A percentile compares a stretch with the other conserved stretches of the same genome.
Conservation (phyloP, 768 basidiomycete genomes). For the Trametes cingulata region DNA sequence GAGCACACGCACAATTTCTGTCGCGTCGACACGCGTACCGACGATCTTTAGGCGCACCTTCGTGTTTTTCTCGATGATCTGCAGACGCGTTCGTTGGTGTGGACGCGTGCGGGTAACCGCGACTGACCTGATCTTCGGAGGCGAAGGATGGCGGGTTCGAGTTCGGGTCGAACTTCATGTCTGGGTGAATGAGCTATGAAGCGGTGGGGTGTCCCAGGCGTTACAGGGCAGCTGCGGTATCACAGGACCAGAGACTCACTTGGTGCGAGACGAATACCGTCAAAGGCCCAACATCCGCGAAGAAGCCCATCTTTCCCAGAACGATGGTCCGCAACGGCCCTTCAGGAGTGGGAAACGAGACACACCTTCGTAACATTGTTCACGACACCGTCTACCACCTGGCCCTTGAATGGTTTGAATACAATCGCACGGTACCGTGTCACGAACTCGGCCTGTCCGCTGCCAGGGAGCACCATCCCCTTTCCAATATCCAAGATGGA, state of each 20-base stretch:
- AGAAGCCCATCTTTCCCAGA: constrained; percentile 90
- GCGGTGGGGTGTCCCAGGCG: neutral
- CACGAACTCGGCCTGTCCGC: constrained; percentile 94
- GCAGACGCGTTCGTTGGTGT: constrained; percentile 10
- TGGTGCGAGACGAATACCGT: constrained; percentile 95
- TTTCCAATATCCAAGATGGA: constrained; percentile 90
- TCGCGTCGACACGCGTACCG: constrained; percentile 97
- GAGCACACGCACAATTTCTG: constrained; percentile 83
- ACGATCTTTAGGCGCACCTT: constrained; percentile 94
- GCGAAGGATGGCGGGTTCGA: constrained; percentile 97
- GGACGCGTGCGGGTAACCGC: neutral
- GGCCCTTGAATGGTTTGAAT: constrained; percentile 99
- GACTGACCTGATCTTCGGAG: constrained; percentile 77
- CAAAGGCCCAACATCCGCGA: constrained; percentile 93
- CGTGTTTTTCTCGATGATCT: constrained; percentile 94
- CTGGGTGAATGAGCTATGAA: constrained; percentile 83
- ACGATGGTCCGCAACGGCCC: neutral
- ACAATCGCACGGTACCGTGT: constrained; percentile 95
- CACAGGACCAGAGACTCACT: constrained; percentile 45
- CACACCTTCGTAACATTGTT: constrained; percentile 93
- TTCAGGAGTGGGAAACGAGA: neutral
- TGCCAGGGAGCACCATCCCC: constrained; percentile 88
- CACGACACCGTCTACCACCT: constrained; percentile 96
- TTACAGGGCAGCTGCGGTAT: constrained; percentile 1
- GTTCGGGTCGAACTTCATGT: constrained; percentile 93